phyloP scores from a whole-genome alignment of 371 early-diverging fungal genomes.

The Lichtheimia ornata region DNA sequence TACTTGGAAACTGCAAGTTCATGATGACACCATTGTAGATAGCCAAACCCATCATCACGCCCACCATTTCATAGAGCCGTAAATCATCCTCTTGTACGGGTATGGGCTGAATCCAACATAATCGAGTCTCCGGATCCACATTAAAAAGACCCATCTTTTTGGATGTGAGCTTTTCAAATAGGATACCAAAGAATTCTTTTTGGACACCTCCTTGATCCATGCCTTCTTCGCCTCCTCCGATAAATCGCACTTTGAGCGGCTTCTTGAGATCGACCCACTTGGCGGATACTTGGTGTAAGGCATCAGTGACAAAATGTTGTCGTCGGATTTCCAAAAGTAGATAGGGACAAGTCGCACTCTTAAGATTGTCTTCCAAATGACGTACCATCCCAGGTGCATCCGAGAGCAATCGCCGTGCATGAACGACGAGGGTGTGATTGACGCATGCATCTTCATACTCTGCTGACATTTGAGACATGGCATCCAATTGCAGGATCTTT shows the following conservation, averaged over 20 bases:
- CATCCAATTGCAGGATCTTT: constrained; percentile 78
- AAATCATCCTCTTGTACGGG: constrained; percentile 19
- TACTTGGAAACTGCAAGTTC: constrained; percentile 90
- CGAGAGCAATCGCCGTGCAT: constrained; percentile 70
- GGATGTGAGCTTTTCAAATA: constrained; percentile 87
- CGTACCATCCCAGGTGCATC: constrained; percentile 49
- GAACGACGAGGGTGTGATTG: constrained; percentile 69
- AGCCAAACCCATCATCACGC: constrained; percentile 90
- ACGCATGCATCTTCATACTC: constrained; percentile 87
- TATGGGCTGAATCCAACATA: constrained; percentile 88
- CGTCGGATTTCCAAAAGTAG: constrained; percentile 78
- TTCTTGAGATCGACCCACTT: constrained; percentile 71
- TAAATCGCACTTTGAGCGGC: constrained; percentile 81
- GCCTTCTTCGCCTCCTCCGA: constrained; percentile 84
- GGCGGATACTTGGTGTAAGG: constrained; percentile 62
- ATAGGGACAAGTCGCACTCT: constrained; percentile 72
- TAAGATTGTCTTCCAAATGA: constrained; percentile 37
- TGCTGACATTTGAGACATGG: constrained; percentile 80
- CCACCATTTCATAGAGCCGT: constrained; percentile 83
- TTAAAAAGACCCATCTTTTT: constrained; percentile 71
- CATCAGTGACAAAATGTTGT: constrained; percentile 67
- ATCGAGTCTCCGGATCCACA: constrained; percentile 64
- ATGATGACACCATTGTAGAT: constrained; percentile 92
- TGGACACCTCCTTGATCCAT: constrained; percentile 96
- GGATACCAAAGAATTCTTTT: constrained; percentile 93